Conservation (phyloP, 1,139 yeast genomes). For the Magnusiomyces ingens region DNA sequence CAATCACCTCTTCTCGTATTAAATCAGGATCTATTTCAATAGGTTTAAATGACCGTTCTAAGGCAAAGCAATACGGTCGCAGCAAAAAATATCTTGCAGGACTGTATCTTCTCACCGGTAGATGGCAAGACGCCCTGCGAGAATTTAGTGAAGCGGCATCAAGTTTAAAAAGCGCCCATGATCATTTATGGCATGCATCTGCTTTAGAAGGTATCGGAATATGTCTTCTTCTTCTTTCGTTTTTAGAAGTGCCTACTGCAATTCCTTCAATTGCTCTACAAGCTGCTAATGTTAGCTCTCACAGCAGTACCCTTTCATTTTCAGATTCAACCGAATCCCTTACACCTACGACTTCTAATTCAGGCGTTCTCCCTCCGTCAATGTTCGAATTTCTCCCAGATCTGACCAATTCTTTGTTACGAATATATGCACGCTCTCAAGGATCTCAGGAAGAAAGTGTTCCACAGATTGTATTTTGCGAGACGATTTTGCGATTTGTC, state of each 20-base stretch:
- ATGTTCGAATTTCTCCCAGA: slow-evolving; percentile 48
- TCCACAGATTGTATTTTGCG: slow-evolving; percentile 77
- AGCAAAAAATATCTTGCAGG: slow-evolving; percentile 70
- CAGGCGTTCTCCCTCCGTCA: slow-evolving; percentile 21
- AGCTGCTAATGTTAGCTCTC: slow-evolving; percentile 1
- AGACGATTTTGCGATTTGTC: slow-evolving; percentile 56
- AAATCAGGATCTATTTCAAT: slow-evolving; percentile 33
- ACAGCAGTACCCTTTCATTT: slow-evolving; percentile 5
- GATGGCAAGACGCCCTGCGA: slow-evolving; percentile 60
- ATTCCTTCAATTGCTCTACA: slow-evolving; percentile 45
- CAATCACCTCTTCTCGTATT: neutral
- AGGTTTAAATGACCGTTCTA: slow-evolving; percentile 44
- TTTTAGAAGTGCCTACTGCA: slow-evolving; percentile 51
- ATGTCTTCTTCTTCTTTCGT: slow-evolving; percentile 54
- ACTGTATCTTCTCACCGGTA: slow-evolving; percentile 73
- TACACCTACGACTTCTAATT: slow-evolving; percentile 15
- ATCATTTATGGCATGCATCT: slow-evolving; percentile 81
- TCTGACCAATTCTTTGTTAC: slow-evolving; percentile 45
- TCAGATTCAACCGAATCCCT: slow-evolving; percentile 9
- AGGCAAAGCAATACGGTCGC: slow-evolving; percentile 59
- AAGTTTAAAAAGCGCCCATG: slow-evolving; percentile 56
- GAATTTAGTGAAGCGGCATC: slow-evolving; percentile 67
- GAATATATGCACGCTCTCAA: slow-evolving; percentile 55
- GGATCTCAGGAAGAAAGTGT: slow-evolving; percentile 64
- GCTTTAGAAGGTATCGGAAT: slow-evolving; percentile 76